Percentiles rank a stretch among this genome's conserved stretches.
phyloP scores from a whole-genome alignment of 352 stramenopile genomes.

The Phytopythium delawarense region DNA sequence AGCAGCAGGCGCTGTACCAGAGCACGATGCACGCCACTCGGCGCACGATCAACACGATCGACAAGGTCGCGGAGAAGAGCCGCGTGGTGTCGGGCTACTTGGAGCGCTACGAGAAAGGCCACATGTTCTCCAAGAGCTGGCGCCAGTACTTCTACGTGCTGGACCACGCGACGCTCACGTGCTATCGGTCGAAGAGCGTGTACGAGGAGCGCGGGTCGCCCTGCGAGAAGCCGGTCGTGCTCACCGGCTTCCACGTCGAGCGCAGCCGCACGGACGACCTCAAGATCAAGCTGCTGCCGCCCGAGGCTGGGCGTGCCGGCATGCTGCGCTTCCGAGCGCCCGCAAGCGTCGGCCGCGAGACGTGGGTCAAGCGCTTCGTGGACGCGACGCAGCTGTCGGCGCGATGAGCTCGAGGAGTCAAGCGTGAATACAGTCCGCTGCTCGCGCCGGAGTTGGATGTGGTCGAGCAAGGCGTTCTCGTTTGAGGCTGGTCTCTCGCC shows the following conservation, averaged over 20 bases:
- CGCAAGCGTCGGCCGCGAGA: conserved; percentile 66
- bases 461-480: background rate
- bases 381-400: conserved; percentile 55
- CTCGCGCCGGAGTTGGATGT: background rate
- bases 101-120: conserved; percentile 71
- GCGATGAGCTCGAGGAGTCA: background rate
- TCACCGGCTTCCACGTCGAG: conserved; percentile 67
- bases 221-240: conserved; percentile 41
- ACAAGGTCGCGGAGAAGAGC: conserved; percentile 60
- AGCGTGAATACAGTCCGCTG: background rate
- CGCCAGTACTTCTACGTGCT: conserved; percentile 77
- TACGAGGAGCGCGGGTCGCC: conserved; percentile 57
- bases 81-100: conserved; percentile 66
- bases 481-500: background rate
- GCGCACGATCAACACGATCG: conserved; percentile 73
- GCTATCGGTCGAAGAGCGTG: conserved; percentile 72
- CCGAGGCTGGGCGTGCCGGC: conserved; percentile 39
- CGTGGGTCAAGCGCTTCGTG: conserved; percentile 74
- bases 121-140: conserved; percentile 70
- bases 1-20: conserved; percentile 67
- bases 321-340: conserved; percentile 74
- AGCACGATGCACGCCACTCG: conserved; percentile 75
- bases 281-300: conserved; percentile 76
- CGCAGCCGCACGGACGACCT: conserved; percentile 73
- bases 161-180: conserved; percentile 59